Conservation (phyloP, 1,284 basidiomycete species). For the Fistulina hepatica region DNA sequence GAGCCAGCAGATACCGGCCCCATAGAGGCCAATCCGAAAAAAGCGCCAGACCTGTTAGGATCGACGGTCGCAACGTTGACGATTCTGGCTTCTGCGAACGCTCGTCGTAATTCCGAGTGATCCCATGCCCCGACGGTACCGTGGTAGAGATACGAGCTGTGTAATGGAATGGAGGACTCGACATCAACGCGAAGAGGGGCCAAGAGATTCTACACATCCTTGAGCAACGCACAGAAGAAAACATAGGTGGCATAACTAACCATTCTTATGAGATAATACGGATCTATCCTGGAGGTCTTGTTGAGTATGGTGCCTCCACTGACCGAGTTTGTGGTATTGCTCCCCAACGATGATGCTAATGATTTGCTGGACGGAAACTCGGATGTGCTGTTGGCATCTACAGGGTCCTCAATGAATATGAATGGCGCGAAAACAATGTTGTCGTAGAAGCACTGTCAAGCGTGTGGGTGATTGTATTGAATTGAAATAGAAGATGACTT, state of each 20-base stretch:
- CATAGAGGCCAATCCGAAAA: constrained; percentile 38
- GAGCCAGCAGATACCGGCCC: constrained; percentile 19
- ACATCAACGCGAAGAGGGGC: constrained; percentile 72
- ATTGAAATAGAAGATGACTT: constrained; percentile 18
- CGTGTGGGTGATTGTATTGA: constrained; percentile 6
- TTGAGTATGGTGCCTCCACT: constrained; percentile 31
- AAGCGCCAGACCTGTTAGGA: constrained; percentile 29
- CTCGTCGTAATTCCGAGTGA: constrained; percentile 52
- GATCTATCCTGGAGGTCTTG: constrained; percentile 70
- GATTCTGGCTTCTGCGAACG: constrained; percentile 59
- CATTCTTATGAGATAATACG: constrained; percentile 82
- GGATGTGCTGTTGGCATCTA: constrained; percentile 55
- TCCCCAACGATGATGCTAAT: constrained; percentile 26
- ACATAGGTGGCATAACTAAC: constrained; percentile 31
- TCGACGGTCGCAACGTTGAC: constrained; percentile 45
- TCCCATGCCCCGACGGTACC: constrained; percentile 66
- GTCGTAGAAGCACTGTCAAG: constrained; percentile 80
- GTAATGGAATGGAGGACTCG: constrained; percentile 46
- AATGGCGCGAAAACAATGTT: constrained; percentile 94
- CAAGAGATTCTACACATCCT: constrained; percentile 45
- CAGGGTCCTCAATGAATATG: constrained; percentile 87
- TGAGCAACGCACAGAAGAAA: constrained; percentile 9
- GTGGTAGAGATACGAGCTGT: constrained; percentile 68
- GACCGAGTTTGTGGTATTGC: constrained; percentile 24
- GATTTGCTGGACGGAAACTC: constrained; percentile 31